Evolutionary conservation across 2,329 filamentous ascomycete species (phyloP).

Genomic region (Fragosphaeria purpurea): DNA sequence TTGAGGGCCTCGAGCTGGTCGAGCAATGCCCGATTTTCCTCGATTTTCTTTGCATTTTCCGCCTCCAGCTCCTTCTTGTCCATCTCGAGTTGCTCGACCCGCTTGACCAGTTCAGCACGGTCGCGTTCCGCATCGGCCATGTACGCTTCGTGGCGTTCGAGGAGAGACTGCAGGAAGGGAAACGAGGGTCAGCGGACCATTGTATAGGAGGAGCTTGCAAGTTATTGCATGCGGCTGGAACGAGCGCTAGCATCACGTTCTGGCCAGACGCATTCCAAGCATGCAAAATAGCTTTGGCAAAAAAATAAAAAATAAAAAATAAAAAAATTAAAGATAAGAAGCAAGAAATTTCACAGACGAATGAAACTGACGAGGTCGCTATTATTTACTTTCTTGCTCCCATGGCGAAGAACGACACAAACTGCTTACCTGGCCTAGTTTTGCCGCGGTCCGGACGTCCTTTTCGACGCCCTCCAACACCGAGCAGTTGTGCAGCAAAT

Average conservation of each 20-base stretch:
- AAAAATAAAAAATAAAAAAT: not conserved
- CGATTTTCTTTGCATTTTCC: constrained; percentile 65
- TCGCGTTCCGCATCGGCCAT: constrained; percentile 87
- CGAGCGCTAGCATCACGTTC: too few species aligned
- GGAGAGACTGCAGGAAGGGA: constrained; percentile 66
- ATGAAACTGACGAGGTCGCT: not conserved
- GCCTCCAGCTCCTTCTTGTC: constrained; percentile 65
- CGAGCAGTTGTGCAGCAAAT: constrained; percentile 69
- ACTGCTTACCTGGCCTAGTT: constrained; percentile 75
- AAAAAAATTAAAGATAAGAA: not conserved
- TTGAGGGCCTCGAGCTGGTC: constrained; percentile 82
- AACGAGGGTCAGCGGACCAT: not conserved
- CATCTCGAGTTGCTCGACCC: constrained; percentile 65
- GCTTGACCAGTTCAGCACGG: constrained; percentile 58
- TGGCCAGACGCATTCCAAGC: too few species aligned
- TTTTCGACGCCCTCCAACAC: constrained; percentile 74
- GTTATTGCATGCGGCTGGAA: too few species aligned
- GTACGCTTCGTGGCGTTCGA: constrained; percentile 87
- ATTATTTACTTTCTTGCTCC: too few species aligned
- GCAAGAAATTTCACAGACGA: constrained; percentile 14
- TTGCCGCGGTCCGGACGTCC: constrained; percentile 76
- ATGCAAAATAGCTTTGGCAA: not conserved
- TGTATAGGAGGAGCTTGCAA: too few species aligned
- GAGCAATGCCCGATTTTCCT: constrained; percentile 72
- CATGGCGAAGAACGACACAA: too few species aligned